These are phyloP conservation scores for Rhododendron molle DNA, from an alignment of 148 eudicot genomes.

Conservation along the genomic window DNA sequence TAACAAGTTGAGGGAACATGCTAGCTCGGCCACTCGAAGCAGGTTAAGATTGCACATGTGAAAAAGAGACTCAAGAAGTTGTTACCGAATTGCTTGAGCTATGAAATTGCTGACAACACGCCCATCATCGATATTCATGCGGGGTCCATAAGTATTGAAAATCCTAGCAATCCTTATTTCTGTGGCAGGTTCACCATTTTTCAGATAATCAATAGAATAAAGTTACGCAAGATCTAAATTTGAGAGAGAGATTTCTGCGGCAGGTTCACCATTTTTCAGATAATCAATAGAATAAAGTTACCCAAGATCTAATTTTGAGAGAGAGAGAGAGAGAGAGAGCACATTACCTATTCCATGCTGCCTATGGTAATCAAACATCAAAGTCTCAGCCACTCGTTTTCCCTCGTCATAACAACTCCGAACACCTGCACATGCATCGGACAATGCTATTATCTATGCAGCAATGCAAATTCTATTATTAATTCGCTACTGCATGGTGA, in stretches of 20 bases:
- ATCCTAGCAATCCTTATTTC: constrained; percentile 94
- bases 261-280: background rate
- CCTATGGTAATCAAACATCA: constrained; percentile 99
- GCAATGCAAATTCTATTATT: background rate
- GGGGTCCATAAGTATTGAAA: constrained; percentile 97
- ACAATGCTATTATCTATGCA: background rate
- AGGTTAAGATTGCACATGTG: background rate
- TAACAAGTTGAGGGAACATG: background rate
- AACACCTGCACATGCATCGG: constrained; percentile 50
- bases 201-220: background rate
- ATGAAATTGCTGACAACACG: constrained; percentile 98
- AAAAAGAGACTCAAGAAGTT: background rate
- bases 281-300: background rate
- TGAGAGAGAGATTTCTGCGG: constrained; percentile 30
- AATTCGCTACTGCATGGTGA: background rate
- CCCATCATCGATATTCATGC: constrained; percentile 98
- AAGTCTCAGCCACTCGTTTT: constrained; percentile 90
- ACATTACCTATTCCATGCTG: constrained; percentile 83
- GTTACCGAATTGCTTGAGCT: constrained; percentile 92
- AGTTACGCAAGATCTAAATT: background rate
- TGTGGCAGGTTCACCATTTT: constrained; percentile 21
- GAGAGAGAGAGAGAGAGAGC: background rate
- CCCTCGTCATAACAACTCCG: constrained; percentile 98
- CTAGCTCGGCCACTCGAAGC: background rate
- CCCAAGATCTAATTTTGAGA: background rate